phyloP scores from a whole-genome alignment of 805 yeast genomes.

The Candida peoriensis region DNA sequence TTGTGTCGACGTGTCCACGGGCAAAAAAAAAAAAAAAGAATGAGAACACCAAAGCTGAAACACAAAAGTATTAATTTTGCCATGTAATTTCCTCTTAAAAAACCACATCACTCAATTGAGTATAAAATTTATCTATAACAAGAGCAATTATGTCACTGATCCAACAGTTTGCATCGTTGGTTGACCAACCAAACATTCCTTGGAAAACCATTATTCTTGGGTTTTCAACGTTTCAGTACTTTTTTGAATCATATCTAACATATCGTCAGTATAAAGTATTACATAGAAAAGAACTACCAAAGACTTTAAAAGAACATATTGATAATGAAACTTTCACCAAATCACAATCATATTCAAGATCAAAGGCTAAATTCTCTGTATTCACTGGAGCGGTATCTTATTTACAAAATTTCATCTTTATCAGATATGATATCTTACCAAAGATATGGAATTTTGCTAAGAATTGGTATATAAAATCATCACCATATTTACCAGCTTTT shows the following conservation, averaged over 20 bases:
- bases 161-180: slow-evolving; percentile 38
- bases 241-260: slow-evolving; percentile 68
- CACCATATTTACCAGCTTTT: slow-evolving; percentile 25
- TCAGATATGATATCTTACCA: slow-evolving; percentile 62
- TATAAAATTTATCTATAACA: background rate
- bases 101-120: background rate
- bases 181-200: slow-evolving; percentile 65
- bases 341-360: slow-evolving; percentile 72
- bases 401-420: slow-evolving; percentile 49
- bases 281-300: slow-evolving; percentile 55
- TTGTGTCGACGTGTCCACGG: too few relatives aligned
- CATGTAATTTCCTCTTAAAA: background rate
- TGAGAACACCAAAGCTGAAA: background rate
- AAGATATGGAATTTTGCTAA: slow-evolving; percentile 52
- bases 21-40: slow-evolving; percentile 1
- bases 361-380: slow-evolving; percentile 69
- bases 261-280: slow-evolving; percentile 74
- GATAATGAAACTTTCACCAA: slow-evolving; percentile 69
- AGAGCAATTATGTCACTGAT: slow-evolving; percentile 22
- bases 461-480: slow-evolving; percentile 24
- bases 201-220: slow-evolving; percentile 79
- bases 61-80: too few relatives aligned
- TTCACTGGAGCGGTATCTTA: slow-evolving; percentile 47
- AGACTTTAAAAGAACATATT: slow-evolving; percentile 59
- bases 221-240: slow-evolving; percentile 67